Conservation (phyloP, 768 basidiomycete genomes). For the Rhodotorula toruloides region DNA sequence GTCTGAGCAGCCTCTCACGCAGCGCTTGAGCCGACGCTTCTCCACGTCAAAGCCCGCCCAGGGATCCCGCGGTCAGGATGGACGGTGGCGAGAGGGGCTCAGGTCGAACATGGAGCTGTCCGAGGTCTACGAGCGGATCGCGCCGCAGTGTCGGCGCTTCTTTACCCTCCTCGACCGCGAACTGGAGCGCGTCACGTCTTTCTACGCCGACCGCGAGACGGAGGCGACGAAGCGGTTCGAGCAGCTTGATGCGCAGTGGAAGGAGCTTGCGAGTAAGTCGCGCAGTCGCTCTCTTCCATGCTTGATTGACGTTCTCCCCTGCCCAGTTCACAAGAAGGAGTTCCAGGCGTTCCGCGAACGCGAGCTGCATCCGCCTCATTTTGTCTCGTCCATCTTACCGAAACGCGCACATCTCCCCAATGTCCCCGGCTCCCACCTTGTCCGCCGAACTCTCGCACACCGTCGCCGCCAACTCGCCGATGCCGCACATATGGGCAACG, state of each 20-base stretch:
- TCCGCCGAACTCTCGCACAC: constrained; percentile 23
- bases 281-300: constrained; percentile 54
- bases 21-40: not conserved
- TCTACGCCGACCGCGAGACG: constrained; percentile 69
- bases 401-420: constrained; percentile 15
- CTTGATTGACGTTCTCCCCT: not conserved
- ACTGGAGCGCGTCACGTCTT: constrained; percentile 75
- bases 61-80: not conserved
- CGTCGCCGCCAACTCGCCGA: not conserved
- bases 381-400: constrained; percentile 19
- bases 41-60: not conserved
- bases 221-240: constrained; percentile 50
- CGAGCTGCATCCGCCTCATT: constrained; percentile 12
- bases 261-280: constrained; percentile 56
- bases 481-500: not conserved
- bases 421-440: constrained; percentile 26
- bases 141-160: constrained; percentile 63
- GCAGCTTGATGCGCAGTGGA: constrained; percentile 63
- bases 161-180: constrained; percentile 71
- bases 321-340: constrained; percentile 24
- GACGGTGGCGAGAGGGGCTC: constrained; percentile 27
- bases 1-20: not conserved
- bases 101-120: constrained; percentile 40
- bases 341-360: constrained; percentile 13
- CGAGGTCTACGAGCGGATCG: constrained; percentile 54